Evolutionary conservation across 306 rosid genomes (phyloP), one percentile per base, ranked within the genome.

Genomic region (Rubus idaeus): DNA sequence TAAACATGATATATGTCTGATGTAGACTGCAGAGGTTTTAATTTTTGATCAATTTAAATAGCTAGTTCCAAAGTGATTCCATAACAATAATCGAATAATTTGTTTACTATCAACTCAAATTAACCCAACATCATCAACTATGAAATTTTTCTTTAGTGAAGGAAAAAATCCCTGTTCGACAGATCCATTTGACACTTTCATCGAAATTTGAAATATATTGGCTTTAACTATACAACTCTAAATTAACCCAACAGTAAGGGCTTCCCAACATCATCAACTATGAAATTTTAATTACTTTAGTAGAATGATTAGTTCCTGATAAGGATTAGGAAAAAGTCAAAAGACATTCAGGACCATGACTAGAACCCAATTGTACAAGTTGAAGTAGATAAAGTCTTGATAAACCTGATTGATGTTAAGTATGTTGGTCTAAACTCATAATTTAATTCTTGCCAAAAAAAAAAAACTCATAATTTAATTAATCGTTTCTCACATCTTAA

Each of bases 1-100:
- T 5, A 10, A 10, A 65, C 57, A 30, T 17, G 18, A 46, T 70
- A 62, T 57, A 2, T 44, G 23, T 49, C 5, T 45, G 58, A 35
- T 68, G 73, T 60, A 46, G 66, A 71, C 41, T 50, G 35, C 60
- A 41, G 30, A 23, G 21, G 68, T 46, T 69, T n/a, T 64, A 73
- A 11, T 74, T 64, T 37, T 40, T 17, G 20, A 71, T 23, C 41
- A 45, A 20, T 53, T 14, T 4, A 63, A 41, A 51, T 17, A 41
- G 5, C 44, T 73, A 52, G 46, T 45, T 74, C 67, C 51, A 53
- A 79, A 66, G 40, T 53, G 78, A 73, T 16, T 52, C 56, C 72
- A 37, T 18, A 40, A 10, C 67, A 72, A 51, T 72, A 68, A 79
- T 63, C 46, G 72, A 72, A 62, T 23, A 49, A 70, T 81, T 76